Evolutionary conservation across 768 basidiomycete species (phyloP).

Genomic region (Macrolepiota dolichaula): DNA sequence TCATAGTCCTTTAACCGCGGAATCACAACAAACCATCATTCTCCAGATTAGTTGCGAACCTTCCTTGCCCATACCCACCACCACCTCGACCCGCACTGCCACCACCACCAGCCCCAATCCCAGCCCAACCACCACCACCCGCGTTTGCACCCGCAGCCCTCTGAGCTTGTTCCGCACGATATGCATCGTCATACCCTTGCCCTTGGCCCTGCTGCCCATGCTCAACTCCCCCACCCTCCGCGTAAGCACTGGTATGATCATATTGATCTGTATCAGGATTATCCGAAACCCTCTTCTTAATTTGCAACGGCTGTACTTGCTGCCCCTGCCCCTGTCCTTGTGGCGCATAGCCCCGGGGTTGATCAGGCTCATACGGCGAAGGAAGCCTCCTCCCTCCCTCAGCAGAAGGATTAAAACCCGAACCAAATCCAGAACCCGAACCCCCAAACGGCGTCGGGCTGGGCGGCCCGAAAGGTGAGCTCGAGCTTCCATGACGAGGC

Average conservation of each 20-base stretch:
- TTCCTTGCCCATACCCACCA: slow-evolving; percentile 5
- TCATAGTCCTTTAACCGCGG: background rate
- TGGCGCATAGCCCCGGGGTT: slow-evolving; percentile 13
- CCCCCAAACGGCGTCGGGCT: background rate
- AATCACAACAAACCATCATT: background rate
- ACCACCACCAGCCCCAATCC: slow-evolving; percentile 12
- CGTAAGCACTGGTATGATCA: slow-evolving; percentile 60
- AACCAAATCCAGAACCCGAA: background rate
- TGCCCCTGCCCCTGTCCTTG: slow-evolving; percentile 11
- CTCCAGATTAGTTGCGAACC: slow-evolving; percentile 6
- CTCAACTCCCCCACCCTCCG: slow-evolving; percentile 20
- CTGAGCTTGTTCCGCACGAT: slow-evolving; percentile 10
- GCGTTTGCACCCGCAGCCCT: slow-evolving; percentile 10
- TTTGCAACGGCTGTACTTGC: slow-evolving; percentile 5
- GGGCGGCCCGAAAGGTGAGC: slow-evolving; percentile 6
- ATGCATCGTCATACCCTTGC: background rate
- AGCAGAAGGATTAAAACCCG: background rate
- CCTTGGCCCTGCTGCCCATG: slow-evolving; percentile 16
- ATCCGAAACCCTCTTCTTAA: slow-evolving; percentile 17
- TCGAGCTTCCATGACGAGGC: slow-evolving; percentile 21
- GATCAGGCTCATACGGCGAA: background rate
- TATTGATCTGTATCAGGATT: slow-evolving; percentile 41
- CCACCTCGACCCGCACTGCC: slow-evolving; percentile 7
- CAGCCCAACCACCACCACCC: slow-evolving; percentile 16
- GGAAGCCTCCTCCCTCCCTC: background rate